Evolutionary conservation across 2,329 filamentous ascomycete species (phyloP).

Genomic region (Emericellopsis cladophorae): DNA sequence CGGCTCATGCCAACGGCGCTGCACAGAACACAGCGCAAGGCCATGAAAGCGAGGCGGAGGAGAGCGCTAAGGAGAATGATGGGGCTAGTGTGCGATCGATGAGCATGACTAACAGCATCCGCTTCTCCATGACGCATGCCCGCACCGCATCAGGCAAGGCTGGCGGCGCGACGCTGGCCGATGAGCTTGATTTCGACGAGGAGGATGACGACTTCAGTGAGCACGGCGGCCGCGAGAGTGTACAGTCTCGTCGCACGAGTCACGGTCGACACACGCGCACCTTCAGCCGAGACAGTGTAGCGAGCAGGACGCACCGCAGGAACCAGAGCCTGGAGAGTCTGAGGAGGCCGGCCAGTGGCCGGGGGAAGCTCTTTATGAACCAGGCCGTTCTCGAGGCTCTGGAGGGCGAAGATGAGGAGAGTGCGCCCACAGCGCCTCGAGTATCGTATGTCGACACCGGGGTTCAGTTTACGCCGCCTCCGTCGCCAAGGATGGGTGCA

Average conservation of each 20-base stretch:
- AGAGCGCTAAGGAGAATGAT: conserved; percentile 53
- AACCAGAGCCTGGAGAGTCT: conserved; percentile 48
- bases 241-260: conserved; percentile 33
- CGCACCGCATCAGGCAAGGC: conserved; percentile 37
- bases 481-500: conserved; percentile 47
- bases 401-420: conserved; percentile 36
- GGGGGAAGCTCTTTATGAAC: conserved; percentile 40
- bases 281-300: conserved; percentile 43
- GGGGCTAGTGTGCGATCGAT: conserved; percentile 58
- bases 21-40: conserved; percentile 20
- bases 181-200: conserved; percentile 81
- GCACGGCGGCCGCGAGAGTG: conserved; percentile 50
- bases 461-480: conserved; percentile 72
- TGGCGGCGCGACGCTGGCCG: conserved; percentile 68
- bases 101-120: conserved; percentile 59
- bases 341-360: conserved; percentile 40
- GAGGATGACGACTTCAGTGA: conserved; percentile 50
- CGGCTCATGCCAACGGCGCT: conserved; percentile 29
- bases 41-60: conserved; percentile 46
- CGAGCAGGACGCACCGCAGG: conserved; percentile 34
- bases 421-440: not conserved
- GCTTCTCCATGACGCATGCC: conserved; percentile 54
- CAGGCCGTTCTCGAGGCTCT: conserved; percentile 41
- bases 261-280: conserved; percentile 37
- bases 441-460: conserved; percentile 57